phyloP scores from a whole-genome alignment of 345 rosid species.

The Citrus inodora region DNA sequence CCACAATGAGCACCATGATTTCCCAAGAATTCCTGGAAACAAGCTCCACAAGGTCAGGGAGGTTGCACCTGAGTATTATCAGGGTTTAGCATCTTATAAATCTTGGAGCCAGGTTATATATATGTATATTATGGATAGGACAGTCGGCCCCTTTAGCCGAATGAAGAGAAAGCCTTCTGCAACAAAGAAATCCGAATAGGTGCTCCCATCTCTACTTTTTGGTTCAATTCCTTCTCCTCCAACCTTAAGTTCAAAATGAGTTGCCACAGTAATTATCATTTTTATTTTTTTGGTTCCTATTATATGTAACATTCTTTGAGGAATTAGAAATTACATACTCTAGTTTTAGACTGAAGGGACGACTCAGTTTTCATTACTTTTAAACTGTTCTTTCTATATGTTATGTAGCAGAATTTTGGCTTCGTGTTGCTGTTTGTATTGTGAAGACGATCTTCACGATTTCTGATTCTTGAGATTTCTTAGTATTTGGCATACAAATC shows the following conservation, averaged over 20 bases:
- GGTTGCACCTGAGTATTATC: conserved; percentile 76
- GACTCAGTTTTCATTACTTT: conserved; percentile 5
- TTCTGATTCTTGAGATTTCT: background rate
- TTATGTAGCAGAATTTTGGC: background rate
- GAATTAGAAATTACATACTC: conserved; percentile 9
- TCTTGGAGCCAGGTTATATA: conserved; percentile 93
- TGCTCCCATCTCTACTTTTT: background rate
- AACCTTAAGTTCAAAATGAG: background rate
- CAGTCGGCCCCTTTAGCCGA: conserved; percentile 72
- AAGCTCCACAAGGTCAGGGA: conserved; percentile 83
- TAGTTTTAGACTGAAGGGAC: conserved; percentile 1
- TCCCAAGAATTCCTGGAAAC: conserved; percentile 79
- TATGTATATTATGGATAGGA: conserved; percentile 70
- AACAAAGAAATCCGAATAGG: conserved; percentile 54
- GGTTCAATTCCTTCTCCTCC: background rate
- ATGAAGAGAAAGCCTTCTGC: conserved; percentile 69
- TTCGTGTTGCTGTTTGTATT: background rate
- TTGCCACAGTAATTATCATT: background rate
- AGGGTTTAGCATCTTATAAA: conserved; percentile 51
- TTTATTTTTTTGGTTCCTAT: background rate
- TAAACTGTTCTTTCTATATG: background rate
- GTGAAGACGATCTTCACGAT: background rate
- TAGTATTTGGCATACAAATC: background rate
- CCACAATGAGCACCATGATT: conserved; percentile 95
- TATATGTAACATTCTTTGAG: conserved; percentile 23